Percentiles rank a stretch among this genome's conserved stretches.
These are phyloP conservation scores for Schizochytrium sp. DNA, from an alignment of 108 stramenopile genomes.

Conservation along the genomic window DNA sequence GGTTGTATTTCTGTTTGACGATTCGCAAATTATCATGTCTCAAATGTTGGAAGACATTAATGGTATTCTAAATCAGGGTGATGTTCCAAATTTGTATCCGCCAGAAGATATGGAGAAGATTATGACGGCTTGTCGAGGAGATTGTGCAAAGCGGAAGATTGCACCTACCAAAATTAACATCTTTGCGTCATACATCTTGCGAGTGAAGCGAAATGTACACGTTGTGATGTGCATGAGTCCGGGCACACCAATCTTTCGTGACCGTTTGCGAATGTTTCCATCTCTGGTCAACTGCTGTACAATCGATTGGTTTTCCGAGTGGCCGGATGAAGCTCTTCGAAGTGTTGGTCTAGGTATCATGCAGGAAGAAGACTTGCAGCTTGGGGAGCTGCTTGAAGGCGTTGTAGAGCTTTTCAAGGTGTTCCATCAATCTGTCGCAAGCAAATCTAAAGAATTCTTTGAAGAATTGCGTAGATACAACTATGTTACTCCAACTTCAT, in stretches of 20 bases:
- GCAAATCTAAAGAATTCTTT: conserved; percentile 69
- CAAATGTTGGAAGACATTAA: conserved; percentile 82
- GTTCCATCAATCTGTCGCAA: conserved; percentile 74
- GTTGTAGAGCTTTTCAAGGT: conserved; percentile 80
- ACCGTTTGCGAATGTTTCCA: conserved; percentile 79
- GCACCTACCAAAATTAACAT: conserved; percentile 80
- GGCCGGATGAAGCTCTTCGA: conserved; percentile 80
- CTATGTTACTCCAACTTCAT: conserved; percentile 80
- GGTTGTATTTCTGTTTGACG: conserved; percentile 78
- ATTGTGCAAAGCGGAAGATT: conserved; percentile 74
- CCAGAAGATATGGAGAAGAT: conserved; percentile 79
- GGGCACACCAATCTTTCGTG: conserved; percentile 77
- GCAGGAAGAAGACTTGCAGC: conserved; percentile 65
- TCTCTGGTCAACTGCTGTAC: conserved; percentile 73
- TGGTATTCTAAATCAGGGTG: conserved; percentile 79
- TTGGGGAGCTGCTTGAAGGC: conserved; percentile 67
- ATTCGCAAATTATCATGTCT: conserved; percentile 79
- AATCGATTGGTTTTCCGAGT: conserved; percentile 82
- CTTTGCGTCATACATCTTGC: conserved; percentile 75
- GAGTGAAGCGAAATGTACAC: conserved; percentile 78
- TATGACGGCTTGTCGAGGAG: conserved; percentile 68
- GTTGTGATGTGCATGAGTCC: conserved; percentile 80
- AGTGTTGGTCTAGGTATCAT: conserved; percentile 75
- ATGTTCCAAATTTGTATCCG: conserved; percentile 75
- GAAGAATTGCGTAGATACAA: conserved; percentile 75